phyloP scores from a whole-genome alignment of 257 asterid genomes.

The Leptodermis oblonga region DNA sequence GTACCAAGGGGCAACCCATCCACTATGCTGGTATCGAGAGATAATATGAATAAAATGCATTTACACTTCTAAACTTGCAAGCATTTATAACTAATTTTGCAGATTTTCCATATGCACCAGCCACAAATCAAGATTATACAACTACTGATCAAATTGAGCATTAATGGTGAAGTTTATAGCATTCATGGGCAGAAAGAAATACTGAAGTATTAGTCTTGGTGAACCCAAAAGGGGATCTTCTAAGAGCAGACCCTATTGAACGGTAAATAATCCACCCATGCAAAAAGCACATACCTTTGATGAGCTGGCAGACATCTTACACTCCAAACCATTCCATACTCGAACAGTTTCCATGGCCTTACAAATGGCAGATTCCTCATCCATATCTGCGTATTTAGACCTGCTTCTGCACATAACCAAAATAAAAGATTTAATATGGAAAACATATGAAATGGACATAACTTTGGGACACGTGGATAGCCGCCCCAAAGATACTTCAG shows the following conservation, averaged over 20 bases:
- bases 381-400: slow-evolving; percentile 42
- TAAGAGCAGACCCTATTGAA: background rate
- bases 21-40: background rate
- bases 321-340: slow-evolving; percentile 81
- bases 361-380: slow-evolving; percentile 51
- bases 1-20: background rate
- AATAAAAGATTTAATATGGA: background rate
- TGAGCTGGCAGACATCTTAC: slow-evolving; percentile 83
- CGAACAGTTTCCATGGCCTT: slow-evolving; percentile 60
- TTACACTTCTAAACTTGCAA: background rate
- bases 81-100: background rate
- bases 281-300: slow-evolving; percentile 65
- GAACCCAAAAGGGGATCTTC: background rate
- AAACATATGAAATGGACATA: no score
- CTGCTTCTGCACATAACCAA: slow-evolving; percentile 50
- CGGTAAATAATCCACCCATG: background rate
- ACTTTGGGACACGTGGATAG: no score
- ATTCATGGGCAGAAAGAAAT: background rate
- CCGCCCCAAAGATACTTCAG: no score
- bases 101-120: background rate
- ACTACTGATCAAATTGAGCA: background rate
- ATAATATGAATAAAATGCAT: background rate
- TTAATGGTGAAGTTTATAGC: background rate
- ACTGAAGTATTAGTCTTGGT: background rate
- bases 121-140: background rate